phyloP scores from a whole-genome alignment of 2,329 filamentous ascomycete species.

The Penicillium oxalicum region DNA sequence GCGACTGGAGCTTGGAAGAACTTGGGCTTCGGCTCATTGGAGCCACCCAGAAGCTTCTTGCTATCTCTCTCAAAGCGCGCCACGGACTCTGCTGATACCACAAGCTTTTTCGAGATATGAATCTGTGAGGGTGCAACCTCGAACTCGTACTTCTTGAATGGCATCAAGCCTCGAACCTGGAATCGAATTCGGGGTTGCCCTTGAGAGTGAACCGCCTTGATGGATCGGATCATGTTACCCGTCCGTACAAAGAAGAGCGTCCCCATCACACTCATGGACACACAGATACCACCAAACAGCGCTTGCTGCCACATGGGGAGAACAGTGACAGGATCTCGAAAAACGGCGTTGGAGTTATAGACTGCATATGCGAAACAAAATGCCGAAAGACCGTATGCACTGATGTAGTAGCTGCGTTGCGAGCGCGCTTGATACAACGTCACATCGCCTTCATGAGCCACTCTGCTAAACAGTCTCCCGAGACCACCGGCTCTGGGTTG shows the following conservation, averaged over 20 bases:
- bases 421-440: conserved; percentile 60
- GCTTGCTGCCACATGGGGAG: conserved; percentile 53
- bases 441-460: conserved; percentile 53
- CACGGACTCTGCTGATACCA: conserved; percentile 24
- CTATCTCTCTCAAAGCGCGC: conserved; percentile 16
- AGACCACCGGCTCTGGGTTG: conserved; percentile 28
- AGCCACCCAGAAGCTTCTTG: conserved; percentile 10
- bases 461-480: conserved; percentile 44
- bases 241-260: conserved; percentile 56
- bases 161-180: conserved; percentile 31
- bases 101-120: conserved; percentile 29
- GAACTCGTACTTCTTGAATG: conserved; percentile 34
- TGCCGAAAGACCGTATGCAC: conserved; percentile 52
- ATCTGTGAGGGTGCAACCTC: conserved; percentile 31
- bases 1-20: conserved; percentile 32
- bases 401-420: conserved; percentile 57
- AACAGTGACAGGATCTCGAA: conserved; percentile 47
- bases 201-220: conserved; percentile 46
- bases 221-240: conserved; percentile 51
- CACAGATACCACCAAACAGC: conserved; percentile 53
- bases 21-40: conserved; percentile 14
- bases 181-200: conserved; percentile 31
- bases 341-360: conserved; percentile 48
- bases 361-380: conserved; percentile 50
- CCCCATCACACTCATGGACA: conserved; percentile 56